Evolutionary conservation across 2,329 filamentous ascomycete species (phyloP), one percentile per base, ranked within the genome.

Genomic region (Fusarium duplospermum): DNA sequence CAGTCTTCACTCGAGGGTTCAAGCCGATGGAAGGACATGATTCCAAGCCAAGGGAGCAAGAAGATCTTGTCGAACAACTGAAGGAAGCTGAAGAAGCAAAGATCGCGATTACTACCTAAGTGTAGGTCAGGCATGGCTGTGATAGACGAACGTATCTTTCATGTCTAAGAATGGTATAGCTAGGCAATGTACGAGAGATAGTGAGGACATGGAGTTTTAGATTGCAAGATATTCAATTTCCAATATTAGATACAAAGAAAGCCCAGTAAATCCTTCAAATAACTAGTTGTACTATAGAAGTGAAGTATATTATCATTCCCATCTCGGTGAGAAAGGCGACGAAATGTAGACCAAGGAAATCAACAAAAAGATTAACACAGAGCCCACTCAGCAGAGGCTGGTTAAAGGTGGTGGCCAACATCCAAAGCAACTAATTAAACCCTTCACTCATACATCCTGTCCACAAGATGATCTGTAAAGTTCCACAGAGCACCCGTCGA

Each of bases 1-100:
- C 74, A 8, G 74, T 76, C 2, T 76, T 76, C 27, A 73, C 71
- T 27, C 66, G 71, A 4, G 74, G 74, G 2, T 76, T 76, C 63
- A 76, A 74, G 27, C 74, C 74, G 1, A 76, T 76, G 74, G 73
- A 76, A 14, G 73, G 72, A 2, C 74, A 76, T 22, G 72, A 74
- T 45, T 60, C 64, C 2, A 56, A 64, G 16, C 54, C 52, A 7
- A 33, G 62, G 29, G 47, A 59, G 10, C 18, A 40, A 10, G 68
- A 57, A 18, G 57, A 36, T 7, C 38, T 66, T 52, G 47, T 27
- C 9, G 27, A 31, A 6, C 11, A 31, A 20, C 16, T 16, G 24
- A 64, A 35, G 54, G 57, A 7, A 60, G 38, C 16, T 36, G 59
- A 36, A 18, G 57, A 20, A 52, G 50, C 31, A 6, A 57, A 50